Evolutionary conservation across 768 basidiomycete genomes (phyloP).

Genomic region (Cyathus striatus): DNA sequence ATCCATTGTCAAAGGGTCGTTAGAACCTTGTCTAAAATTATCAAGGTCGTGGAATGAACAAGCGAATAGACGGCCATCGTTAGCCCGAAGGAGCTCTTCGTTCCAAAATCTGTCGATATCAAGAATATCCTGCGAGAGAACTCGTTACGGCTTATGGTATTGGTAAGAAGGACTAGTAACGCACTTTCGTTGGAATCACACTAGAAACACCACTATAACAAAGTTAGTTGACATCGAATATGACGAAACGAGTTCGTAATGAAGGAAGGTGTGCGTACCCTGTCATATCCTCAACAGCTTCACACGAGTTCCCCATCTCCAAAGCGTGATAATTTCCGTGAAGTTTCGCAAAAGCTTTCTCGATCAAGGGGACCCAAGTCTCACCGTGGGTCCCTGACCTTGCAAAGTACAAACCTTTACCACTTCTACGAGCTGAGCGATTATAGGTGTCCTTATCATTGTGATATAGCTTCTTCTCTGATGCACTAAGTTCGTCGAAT

Average conservation of each 20-base stretch:
- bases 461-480: slow-evolving; percentile 42
- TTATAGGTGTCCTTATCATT: slow-evolving; percentile 44
- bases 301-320: slow-evolving; percentile 34
- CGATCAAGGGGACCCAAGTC: slow-evolving; percentile 53
- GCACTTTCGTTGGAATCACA: slow-evolving; percentile 20
- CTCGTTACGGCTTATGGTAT: background rate
- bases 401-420: slow-evolving; percentile 45
- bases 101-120: slow-evolving; percentile 35
- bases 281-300: slow-evolving; percentile 54
- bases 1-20: slow-evolving; percentile 17
- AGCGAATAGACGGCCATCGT: slow-evolving; percentile 33
- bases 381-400: slow-evolving; percentile 41
- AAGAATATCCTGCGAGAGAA: slow-evolving; percentile 28
- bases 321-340: slow-evolving; percentile 46
- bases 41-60: slow-evolving; percentile 24
- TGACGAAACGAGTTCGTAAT: background rate
- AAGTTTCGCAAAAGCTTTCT: slow-evolving; percentile 56
- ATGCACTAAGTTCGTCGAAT: slow-evolving; percentile 38
- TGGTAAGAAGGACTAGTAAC: background rate
- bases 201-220: slow-evolving; percentile 17
- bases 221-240: background rate
- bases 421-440: slow-evolving; percentile 35
- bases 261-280: too few species aligned
- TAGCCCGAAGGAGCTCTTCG: slow-evolving; percentile 31
- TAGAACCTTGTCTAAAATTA: slow-evolving; percentile 16